Percentiles rank a stretch among this genome's conserved stretches.
Conservation (phyloP, 306 rosid species). For the Mimosa bimucronata region DNA sequence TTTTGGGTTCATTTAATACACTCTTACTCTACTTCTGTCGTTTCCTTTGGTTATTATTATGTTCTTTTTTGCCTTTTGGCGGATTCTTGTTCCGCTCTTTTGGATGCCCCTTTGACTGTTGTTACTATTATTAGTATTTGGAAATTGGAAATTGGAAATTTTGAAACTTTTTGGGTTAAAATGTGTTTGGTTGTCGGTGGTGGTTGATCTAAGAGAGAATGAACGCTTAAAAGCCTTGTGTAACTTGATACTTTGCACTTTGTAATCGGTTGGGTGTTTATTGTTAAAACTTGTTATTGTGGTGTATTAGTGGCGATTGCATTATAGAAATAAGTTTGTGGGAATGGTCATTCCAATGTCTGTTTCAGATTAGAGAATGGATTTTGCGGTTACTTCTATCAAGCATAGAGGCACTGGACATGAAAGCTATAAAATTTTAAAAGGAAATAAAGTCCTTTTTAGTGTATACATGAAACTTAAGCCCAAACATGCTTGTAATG, state of each 20-base stretch:
- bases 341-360: neutral
- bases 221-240: neutral
- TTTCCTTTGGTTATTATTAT: no score
- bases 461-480: no score
- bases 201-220: constrained; percentile 11
- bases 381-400: neutral
- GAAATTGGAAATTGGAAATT: neutral
- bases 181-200: neutral
- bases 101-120: neutral
- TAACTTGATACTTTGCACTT: neutral
- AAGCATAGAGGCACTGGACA: no score
- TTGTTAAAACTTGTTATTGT: neutral
- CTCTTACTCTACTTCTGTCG: no score
- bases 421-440: no score
- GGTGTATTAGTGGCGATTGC: neutral
- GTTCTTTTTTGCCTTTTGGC: neutral
- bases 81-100: constrained; percentile 18
- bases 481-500: no score
- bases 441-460: no score
- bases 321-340: neutral
- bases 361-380: neutral
- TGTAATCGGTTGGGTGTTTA: neutral
- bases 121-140: neutral
- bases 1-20: no score
- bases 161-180: neutral